These are phyloP conservation scores for Aspergillus bombycis DNA, from an alignment of 2,329 filamentous ascomycete genomes.

Conservation along the genomic window DNA sequence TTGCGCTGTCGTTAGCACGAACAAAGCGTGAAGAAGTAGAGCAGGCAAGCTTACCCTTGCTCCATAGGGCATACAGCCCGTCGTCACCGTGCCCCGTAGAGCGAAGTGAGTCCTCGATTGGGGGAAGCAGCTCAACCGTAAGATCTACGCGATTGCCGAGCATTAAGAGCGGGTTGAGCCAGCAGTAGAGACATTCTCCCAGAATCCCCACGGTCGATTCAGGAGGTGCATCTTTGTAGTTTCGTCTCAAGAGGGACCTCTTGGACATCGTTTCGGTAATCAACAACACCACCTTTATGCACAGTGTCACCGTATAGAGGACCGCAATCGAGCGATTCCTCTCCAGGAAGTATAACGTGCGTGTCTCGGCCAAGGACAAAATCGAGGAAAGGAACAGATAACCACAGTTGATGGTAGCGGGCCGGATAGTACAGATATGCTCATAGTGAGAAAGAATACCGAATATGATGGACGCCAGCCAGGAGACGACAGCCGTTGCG, in stretches of 20 bases:
- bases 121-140: slow-evolving; percentile 44
- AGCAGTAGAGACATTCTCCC: slow-evolving; percentile 24
- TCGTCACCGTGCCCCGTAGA: background rate
- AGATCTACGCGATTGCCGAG: slow-evolving; percentile 35
- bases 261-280: background rate
- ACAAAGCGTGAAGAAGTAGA: background rate
- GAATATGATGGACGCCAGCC: background rate
- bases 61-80: background rate
- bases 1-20: background rate
- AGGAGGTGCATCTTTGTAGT: background rate
- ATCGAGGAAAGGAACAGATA: background rate
- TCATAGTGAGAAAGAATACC: background rate
- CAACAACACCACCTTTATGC: background rate
- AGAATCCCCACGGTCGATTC: background rate
- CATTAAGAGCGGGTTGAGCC: slow-evolving; percentile 34
- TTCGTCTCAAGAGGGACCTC: background rate
- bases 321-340: background rate
- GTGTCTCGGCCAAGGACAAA: background rate
- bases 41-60: background rate
- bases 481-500: background rate
- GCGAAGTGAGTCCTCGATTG: slow-evolving; percentile 36
- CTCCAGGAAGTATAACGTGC: background rate
- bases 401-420: background rate
- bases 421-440: background rate
- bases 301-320: background rate